Conservation (phyloP, 805 yeast species). For the Myxozyma nipponensis region DNA sequence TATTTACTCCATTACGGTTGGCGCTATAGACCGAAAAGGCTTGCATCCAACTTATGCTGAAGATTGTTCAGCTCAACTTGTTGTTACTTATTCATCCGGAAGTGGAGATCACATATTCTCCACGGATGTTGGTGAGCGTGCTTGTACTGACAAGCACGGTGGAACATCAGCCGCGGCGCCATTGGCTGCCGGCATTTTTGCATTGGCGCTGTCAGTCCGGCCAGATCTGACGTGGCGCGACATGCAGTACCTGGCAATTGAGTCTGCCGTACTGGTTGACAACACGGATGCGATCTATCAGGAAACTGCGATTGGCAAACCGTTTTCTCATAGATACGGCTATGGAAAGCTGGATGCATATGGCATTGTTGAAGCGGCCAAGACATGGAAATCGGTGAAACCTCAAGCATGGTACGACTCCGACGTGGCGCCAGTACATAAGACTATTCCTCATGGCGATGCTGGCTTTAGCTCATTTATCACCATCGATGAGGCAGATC, state of each 20-base stretch:
- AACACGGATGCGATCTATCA: slow-evolving; percentile 72
- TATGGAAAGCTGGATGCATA: slow-evolving; percentile 89
- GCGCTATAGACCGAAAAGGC: slow-evolving; percentile 86
- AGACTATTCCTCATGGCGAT: slow-evolving; percentile 30
- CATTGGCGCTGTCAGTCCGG: slow-evolving; percentile 75
- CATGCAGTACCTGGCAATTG: slow-evolving; percentile 75
- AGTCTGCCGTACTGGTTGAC: slow-evolving; percentile 65
- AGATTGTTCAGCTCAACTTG: slow-evolving; percentile 91
- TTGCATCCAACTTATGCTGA: slow-evolving; percentile 87
- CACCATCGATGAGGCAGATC: slow-evolving; percentile 46
- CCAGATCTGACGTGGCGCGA: slow-evolving; percentile 95
- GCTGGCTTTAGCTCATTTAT: slow-evolving; percentile 40
- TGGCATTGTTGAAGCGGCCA: slow-evolving; percentile 65
- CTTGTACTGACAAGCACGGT: slow-evolving; percentile 78
- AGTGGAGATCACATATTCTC: slow-evolving; percentile 86
- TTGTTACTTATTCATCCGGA: slow-evolving; percentile 89
- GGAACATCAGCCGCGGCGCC: slow-evolving; percentile 99
- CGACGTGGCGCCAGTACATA: slow-evolving; percentile 41
- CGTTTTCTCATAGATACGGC: slow-evolving; percentile 83
- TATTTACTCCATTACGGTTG: slow-evolving; percentile 89
- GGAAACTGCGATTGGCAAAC: slow-evolving; percentile 58
- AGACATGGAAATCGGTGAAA: slow-evolving; percentile 75
- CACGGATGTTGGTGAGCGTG: slow-evolving; percentile 50
- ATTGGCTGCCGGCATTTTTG: slow-evolving; percentile 91
- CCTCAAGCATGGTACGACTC: slow-evolving; percentile 82